Conservation (phyloP, 352 stramenopile genomes). For the Pythium sukuiense region DNA sequence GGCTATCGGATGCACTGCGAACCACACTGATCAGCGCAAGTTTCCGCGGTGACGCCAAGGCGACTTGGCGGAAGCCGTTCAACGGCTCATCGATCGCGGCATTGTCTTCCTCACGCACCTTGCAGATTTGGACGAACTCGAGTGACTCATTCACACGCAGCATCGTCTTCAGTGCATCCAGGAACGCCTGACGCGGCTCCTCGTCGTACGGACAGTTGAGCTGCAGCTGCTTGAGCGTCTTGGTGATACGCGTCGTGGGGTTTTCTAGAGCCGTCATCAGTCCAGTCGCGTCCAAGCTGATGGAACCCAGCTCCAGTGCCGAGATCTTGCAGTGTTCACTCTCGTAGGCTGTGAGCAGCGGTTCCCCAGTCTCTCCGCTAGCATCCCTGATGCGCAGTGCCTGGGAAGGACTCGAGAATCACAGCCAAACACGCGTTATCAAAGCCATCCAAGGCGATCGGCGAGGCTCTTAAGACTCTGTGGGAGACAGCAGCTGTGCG, state of each 20-base stretch:
- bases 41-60: not conserved
- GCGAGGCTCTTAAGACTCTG: not conserved
- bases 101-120: not conserved
- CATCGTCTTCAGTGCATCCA: not conserved
- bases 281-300: not conserved
- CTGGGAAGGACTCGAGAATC: not conserved
- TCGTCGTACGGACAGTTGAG: not conserved
- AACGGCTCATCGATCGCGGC: not conserved
- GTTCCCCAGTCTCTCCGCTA: not conserved
- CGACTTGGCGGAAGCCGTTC: not conserved
- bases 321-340: not conserved
- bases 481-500: not conserved
- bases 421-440: not conserved
- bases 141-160: not conserved
- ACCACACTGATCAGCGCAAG: not conserved
- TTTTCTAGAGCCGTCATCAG: not conserved
- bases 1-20: not conserved
- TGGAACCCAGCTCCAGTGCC: not conserved
- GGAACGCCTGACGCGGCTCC: not conserved
- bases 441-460: not conserved
- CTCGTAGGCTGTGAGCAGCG: not conserved
- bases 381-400: not conserved
- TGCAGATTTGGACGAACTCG: not conserved
- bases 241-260: not conserved
- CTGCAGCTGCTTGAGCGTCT: conserved; percentile 2